These are phyloP conservation scores for Acanthamoeba polyphaga DNA, from an alignment of 208 protist species.

Conservation along the genomic window DNA sequence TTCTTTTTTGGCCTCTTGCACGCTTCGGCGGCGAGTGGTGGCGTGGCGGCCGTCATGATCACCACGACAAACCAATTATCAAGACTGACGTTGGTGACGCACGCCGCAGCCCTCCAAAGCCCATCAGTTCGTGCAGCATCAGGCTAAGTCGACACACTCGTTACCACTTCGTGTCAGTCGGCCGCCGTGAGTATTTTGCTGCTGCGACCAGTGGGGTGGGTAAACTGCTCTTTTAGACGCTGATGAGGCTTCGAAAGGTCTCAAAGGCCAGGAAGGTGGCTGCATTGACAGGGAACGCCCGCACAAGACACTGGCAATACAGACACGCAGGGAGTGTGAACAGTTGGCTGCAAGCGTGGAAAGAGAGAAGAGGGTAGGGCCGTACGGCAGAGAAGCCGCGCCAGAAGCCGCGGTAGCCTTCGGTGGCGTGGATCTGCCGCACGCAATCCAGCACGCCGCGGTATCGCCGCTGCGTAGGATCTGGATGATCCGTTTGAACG, in stretches of 20 bases:
- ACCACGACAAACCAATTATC: no score
- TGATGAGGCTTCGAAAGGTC: conserved; percentile 17
- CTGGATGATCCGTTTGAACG: conserved; percentile 52
- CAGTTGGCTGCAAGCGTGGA: neutral
- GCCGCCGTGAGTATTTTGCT: no score
- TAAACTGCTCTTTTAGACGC: neutral
- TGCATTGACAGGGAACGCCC: conserved; percentile 69
- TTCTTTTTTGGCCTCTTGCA: no score
- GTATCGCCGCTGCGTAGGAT: conserved; percentile 25
- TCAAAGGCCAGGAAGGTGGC: conserved; percentile 74
- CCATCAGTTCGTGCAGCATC: no score
- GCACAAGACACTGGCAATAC: neutral
- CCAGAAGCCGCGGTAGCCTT: conserved; percentile 59
- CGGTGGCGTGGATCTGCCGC: conserved; percentile 6
- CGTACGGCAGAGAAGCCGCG: conserved; percentile 67
- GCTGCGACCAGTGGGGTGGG: no score
- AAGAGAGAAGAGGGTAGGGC: neutral
- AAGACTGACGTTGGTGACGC: no score
- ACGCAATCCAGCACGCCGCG: conserved; percentile 62
- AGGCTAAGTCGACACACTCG: no score
- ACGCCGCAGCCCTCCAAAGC: no score
- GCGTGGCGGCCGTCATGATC: no score
- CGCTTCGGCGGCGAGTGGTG: no score
- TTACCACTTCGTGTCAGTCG: no score
- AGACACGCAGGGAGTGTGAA: neutral